A percentile compares a stretch with the other conserved stretches of the same genome.
Conservation (phyloP, 139 green algal genomes). For the Picochlorum sp. region DNA sequence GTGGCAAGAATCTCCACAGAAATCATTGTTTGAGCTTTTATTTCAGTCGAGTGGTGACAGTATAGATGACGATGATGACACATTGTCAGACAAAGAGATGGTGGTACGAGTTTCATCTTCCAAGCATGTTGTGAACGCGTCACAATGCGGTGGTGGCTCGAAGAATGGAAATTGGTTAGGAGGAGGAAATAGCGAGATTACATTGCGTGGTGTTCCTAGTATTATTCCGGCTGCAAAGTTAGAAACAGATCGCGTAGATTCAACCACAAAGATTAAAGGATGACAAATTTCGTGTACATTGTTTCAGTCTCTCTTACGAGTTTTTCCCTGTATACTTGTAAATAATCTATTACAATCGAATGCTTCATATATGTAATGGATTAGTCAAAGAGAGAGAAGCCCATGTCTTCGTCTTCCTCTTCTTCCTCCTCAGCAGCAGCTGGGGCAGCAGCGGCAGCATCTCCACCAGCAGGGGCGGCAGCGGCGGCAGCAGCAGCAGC, state of each 20-base stretch:
- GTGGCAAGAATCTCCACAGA: constrained; percentile 28
- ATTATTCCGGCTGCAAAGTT: not conserved
- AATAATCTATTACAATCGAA: too few relatives aligned
- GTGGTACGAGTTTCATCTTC: too few relatives aligned
- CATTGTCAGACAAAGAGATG: too few relatives aligned
- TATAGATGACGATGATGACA: too few relatives aligned
- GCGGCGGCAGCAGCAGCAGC: constrained; percentile 46
- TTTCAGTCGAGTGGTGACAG: too few relatives aligned
- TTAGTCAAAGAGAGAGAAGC: constrained; percentile 17
- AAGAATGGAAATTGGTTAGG: not conserved
- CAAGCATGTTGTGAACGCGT: not conserved
- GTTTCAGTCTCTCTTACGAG: too few relatives aligned
- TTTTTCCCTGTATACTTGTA: too few relatives aligned
- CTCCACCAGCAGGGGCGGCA: constrained; percentile 30
- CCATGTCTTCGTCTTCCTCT: constrained; percentile 29
- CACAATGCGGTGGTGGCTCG: too few relatives aligned
- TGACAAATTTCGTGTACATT: too few relatives aligned
- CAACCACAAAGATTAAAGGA: too few relatives aligned
- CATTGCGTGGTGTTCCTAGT: not conserved
- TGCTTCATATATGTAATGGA: not conserved
- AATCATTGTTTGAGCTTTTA: not conserved
- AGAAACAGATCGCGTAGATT: too few relatives aligned
- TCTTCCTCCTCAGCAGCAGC: constrained; percentile 66
- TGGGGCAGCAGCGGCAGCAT: constrained; percentile 21
- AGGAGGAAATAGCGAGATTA: not conserved